phyloP scores from a whole-genome alignment of 768 basidiomycete genomes.

The Termitomyces sp. region DNA sequence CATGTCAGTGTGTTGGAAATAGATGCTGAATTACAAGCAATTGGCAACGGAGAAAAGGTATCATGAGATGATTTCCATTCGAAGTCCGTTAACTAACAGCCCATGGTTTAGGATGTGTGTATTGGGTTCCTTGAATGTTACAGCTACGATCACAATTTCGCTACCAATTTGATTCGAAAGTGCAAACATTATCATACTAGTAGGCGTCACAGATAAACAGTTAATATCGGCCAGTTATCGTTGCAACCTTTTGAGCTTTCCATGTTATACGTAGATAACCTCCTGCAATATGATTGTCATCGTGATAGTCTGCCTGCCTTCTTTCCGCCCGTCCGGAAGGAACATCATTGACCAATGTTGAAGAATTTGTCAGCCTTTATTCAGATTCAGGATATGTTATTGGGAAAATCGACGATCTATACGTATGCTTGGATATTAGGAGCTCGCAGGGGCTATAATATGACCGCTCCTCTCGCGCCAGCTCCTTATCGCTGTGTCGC shows the following conservation, averaged over 20 bases:
- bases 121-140: background rate
- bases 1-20: background rate
- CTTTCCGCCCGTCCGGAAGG: no score
- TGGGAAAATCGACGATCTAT: no score
- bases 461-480: background rate
- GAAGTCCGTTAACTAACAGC: background rate
- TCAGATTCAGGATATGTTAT: background rate
- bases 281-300: background rate
- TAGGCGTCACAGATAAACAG: background rate
- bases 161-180: background rate
- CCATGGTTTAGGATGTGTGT: background rate
- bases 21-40: background rate
- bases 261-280: background rate
- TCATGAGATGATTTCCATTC: background rate
- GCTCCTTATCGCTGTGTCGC: background rate
- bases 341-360: no score
- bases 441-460: background rate
- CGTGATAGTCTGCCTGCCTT: background rate
- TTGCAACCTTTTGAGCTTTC: no score
- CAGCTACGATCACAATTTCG: background rate
- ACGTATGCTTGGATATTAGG: background rate
- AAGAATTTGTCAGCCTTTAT: no score
- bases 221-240: no score
- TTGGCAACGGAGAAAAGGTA: background rate
- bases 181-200: background rate